Evolutionary conservation across 1,284 basidiomycete species (phyloP).

Genomic region (Mycosarcoma mackinlayi): DNA sequence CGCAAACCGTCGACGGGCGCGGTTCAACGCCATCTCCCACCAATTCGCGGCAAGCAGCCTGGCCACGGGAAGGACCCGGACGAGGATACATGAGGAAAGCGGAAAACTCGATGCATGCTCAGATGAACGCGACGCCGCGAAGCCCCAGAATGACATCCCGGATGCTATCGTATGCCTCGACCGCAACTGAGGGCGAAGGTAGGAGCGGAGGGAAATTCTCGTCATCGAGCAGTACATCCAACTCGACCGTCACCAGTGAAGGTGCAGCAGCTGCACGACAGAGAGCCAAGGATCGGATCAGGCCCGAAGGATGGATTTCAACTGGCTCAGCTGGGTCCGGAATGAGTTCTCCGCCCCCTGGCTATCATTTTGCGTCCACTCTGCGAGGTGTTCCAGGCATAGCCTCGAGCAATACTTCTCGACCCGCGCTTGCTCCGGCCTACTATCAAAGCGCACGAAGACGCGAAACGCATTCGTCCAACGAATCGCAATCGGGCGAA

Average conservation of each 20-base stretch:
- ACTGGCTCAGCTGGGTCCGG: constrained; percentile 16
- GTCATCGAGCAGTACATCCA: constrained; percentile 25
- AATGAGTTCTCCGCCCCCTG: constrained; percentile 20
- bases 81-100: constrained; percentile 46
- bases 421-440: not conserved
- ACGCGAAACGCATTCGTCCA: constrained; percentile 20
- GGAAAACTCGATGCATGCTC: constrained; percentile 31
- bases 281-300: constrained; percentile 28
- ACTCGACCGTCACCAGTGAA: constrained; percentile 21
- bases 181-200: constrained; percentile 38
- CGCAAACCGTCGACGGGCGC: constrained; percentile 2
- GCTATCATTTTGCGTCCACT: constrained; percentile 3
- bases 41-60: constrained; percentile 10
- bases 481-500: constrained; percentile 33
- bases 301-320: constrained; percentile 42
- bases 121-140: constrained; percentile 37
- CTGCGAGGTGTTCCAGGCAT: constrained; percentile 25
- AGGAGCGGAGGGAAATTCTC: constrained; percentile 16
- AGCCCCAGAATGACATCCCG: constrained; percentile 41
- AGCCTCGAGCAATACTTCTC: not conserved
- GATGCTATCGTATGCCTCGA: constrained; percentile 26
- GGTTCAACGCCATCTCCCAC: constrained; percentile 13
- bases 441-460: constrained; percentile 4
- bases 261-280: constrained; percentile 19
- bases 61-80: constrained; percentile 35